A percentile compares a stretch with the other conserved stretches of the same genome.
Evolutionary conservation across 106 monocot genomes (phyloP).

Genomic region (Ottelia alismoides): DNA sequence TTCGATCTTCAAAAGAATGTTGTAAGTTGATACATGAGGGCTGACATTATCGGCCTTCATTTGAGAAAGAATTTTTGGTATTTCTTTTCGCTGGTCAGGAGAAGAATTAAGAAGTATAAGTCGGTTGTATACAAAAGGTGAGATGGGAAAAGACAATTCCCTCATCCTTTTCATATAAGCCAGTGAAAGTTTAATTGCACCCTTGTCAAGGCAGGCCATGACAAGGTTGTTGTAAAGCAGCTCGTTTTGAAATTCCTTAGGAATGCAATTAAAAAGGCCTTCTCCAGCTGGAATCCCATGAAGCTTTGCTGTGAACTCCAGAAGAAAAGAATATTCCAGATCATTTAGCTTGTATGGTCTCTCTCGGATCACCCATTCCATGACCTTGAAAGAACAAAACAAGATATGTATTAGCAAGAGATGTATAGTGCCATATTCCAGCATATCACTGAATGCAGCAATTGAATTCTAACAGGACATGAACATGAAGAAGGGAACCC

Average conservation of each 20-base stretch:
- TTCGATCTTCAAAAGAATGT: slow-evolving; percentile 87
- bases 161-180: slow-evolving; percentile 92
- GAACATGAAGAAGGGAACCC: no score
- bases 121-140: slow-evolving; percentile 73
- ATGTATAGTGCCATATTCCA: no score
- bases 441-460: no score
- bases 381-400: slow-evolving; percentile 31
- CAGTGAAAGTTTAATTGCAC: slow-evolving; percentile 54
- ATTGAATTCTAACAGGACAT: no score
- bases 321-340: slow-evolving; percentile 78
- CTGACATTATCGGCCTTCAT: slow-evolving; percentile 75
- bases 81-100: slow-evolving; percentile 39
- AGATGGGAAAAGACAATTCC: slow-evolving; percentile 60
- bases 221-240: slow-evolving; percentile 94
- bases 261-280: slow-evolving; percentile 64
- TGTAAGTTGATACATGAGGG: slow-evolving; percentile 84
- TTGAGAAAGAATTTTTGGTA: slow-evolving; percentile 66
- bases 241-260: slow-evolving; percentile 55
- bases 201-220: slow-evolving; percentile 72
- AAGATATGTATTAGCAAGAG: no score
- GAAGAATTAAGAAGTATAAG: slow-evolving; percentile 74
- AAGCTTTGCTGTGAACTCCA: slow-evolving; percentile 83
- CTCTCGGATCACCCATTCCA: slow-evolving; percentile 94
- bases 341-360: slow-evolving; percentile 84
- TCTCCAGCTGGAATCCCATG: slow-evolving; percentile 72